Conservation (phyloP, 2,329 filamentous ascomycete species). For the Ceratocystis lukuohia region DNA sequence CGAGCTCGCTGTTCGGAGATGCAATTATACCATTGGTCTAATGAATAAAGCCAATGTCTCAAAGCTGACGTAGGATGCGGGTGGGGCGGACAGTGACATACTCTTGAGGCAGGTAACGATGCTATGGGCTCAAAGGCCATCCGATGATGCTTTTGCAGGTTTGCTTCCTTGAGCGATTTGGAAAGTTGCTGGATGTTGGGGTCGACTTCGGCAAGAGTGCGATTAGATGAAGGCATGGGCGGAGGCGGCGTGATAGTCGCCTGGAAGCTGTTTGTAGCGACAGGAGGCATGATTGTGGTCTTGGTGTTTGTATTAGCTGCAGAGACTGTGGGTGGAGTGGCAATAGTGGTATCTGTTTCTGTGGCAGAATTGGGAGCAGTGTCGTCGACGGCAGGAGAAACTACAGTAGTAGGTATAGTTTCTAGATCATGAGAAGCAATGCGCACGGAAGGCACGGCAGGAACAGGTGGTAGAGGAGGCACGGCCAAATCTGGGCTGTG, state of each 20-base stretch:
- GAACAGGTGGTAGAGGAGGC: background rate
- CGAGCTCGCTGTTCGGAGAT: background rate
- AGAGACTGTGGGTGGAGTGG: background rate
- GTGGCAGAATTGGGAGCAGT: background rate
- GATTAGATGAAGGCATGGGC: background rate
- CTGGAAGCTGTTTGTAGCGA: constrained; percentile 8
- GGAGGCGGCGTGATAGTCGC: constrained; percentile 17
- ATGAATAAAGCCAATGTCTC: background rate
- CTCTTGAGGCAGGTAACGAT: constrained; percentile 71
- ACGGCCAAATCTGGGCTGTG: background rate
- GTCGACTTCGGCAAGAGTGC: constrained; percentile 2
- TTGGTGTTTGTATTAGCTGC: background rate
- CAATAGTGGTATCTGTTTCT: background rate
- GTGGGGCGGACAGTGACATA: constrained; percentile 36
- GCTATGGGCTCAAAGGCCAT: constrained; percentile 61
- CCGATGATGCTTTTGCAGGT: constrained; percentile 14
- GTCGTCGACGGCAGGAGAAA: background rate
- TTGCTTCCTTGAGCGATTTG: constrained; percentile 17
- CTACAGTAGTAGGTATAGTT: constrained; percentile 7
- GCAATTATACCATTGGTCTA: too few relatives aligned
- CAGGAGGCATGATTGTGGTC: background rate
- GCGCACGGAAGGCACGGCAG: constrained; percentile 10
- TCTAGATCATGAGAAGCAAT: constrained; percentile 14
- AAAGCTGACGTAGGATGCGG: background rate
- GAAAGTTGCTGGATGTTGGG: constrained; percentile 16